A percentile compares a stretch with the other conserved stretches of the same genome.
Evolutionary conservation across 352 stramenopile species (phyloP).

Genomic region (Globisporangium paddicum): DNA sequence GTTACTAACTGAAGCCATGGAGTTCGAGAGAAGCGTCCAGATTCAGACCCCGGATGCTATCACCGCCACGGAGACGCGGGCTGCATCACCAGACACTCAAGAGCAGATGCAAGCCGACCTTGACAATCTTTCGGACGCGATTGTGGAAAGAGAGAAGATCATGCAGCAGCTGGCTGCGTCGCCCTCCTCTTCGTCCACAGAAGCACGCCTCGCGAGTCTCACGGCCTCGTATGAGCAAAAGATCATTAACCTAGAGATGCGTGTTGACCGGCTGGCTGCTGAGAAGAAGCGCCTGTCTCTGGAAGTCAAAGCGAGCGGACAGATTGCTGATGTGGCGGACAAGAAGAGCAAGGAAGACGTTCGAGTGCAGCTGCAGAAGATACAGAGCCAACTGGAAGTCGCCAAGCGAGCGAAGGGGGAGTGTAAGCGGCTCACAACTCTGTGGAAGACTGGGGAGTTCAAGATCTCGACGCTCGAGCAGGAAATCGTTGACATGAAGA

Average conservation of each 20-base stretch:
- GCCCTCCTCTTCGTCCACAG: not conserved
- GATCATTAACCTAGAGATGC: constrained; percentile 29
- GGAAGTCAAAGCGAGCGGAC: constrained; percentile 11
- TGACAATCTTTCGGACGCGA: constrained; percentile 34
- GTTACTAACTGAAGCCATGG: constrained; percentile 27
- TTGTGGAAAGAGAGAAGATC: constrained; percentile 51
- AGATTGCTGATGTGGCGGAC: not conserved
- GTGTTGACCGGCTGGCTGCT: constrained; percentile 18
- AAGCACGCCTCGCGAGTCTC: constrained; percentile 30
- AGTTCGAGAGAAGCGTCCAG: constrained; percentile 28
- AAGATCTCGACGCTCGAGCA: constrained; percentile 45
- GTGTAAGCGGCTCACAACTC: constrained; percentile 26
- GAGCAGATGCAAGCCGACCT: constrained; percentile 17
- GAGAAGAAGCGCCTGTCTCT: constrained; percentile 28
- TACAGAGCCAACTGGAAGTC: constrained; percentile 28
- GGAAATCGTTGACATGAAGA: constrained; percentile 47
- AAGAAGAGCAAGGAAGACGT: constrained; percentile 7
- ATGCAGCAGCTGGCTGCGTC: constrained; percentile 17
- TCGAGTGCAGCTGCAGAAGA: constrained; percentile 19
- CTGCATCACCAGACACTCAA: not conserved
- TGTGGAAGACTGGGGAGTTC: constrained; percentile 32
- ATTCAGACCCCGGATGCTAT: not conserved
- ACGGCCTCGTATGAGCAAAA: constrained; percentile 34
- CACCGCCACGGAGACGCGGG: too few relatives aligned
- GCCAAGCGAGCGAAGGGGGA: constrained; percentile 30